phyloP scores from a whole-genome alignment of 495 filamentous ascomycete genomes.

The Extremus antarcticus region DNA sequence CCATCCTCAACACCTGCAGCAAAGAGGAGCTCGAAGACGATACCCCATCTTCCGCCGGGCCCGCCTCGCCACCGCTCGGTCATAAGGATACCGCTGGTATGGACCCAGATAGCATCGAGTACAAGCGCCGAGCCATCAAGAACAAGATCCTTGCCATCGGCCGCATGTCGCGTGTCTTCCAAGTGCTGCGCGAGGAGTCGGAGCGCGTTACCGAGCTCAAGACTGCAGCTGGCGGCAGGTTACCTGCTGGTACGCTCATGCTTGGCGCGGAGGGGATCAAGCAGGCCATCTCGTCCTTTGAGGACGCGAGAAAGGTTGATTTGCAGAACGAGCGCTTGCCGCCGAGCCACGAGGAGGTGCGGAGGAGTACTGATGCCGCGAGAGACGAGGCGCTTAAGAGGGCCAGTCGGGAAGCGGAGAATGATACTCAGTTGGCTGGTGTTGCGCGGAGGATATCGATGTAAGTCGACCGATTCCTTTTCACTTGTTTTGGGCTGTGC shows the following conservation, averaged over 20 bases:
- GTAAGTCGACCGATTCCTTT: constrained; percentile 48
- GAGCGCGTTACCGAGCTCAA: constrained; percentile 95
- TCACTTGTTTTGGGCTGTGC: background rate
- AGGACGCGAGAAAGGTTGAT: constrained; percentile 97
- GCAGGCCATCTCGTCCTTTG: constrained; percentile 93
- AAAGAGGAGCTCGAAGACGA: constrained; percentile 89
- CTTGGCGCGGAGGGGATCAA: constrained; percentile 97
- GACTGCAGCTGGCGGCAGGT: constrained; percentile 83
- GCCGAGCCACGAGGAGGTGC: constrained; percentile 84
- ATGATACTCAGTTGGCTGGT: constrained; percentile 72
- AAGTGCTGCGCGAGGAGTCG: constrained; percentile 93
- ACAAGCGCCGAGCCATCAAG: constrained; percentile 91
- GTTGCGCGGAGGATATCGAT: constrained; percentile 90
- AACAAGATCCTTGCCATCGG: constrained; percentile 99
- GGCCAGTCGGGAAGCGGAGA: constrained; percentile 76
- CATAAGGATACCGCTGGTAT: constrained; percentile 25
- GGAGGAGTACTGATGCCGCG: constrained; percentile 64
- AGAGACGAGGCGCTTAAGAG: constrained; percentile 71
- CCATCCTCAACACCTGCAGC: constrained; percentile 93
- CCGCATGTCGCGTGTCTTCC: constrained; percentile 93
- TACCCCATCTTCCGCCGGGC: constrained; percentile 49
- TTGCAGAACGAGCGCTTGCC: constrained; percentile 91
- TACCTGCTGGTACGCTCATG: constrained; percentile 94
- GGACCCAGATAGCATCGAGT: constrained; percentile 77
- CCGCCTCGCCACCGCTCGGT: constrained; percentile 49